Base-by-base conservation (phyloP, 2,329 filamentous ascomycete genomes). In the Alternaria hordeiaustralica region DNA sequence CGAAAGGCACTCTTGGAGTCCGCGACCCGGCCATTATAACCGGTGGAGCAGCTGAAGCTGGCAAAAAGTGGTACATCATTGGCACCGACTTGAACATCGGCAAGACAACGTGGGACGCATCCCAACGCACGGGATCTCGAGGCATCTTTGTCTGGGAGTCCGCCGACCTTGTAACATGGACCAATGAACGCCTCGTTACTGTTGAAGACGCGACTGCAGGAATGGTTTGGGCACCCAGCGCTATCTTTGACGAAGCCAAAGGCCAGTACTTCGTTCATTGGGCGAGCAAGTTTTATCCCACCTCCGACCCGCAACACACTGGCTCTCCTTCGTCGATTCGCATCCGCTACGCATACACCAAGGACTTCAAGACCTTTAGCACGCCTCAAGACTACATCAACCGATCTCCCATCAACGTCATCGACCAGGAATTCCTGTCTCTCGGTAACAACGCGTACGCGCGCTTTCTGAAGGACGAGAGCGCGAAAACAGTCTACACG, bases 201-300 rank as follows among this genome's bases (percentile, higher is more conserved):
- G 85, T 88, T 11, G 86, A 87, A 67, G 82, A 86, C 60, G 73
- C 74, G n/a, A 84, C 81, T 4, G 86, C 85, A 0, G 86, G 86
- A 4, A 88, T 87, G 86, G 85, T 87, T 0, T 88, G 86, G 86
- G 86, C 86, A 0, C 87, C 86, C 0, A 84, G 85, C 55, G 86
- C 86, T 0, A 83, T 87, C 55, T 88, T 83, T 82, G 85, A 88
- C 65, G 76, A 80, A 0, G 73, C 76, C 1, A 82, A 83, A 69
- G 69, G 73, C 15, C 79, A 82, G 46, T 86, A 83, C 71, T 80
- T 83, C 18, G 80, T 86, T 49, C 83, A 84, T 72, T 86, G 84
- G 85, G 78, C 85, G 0, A 80, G 80, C 7, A 79, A 82, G 13
- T 76, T 79, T 58, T 88, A 87, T 62, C 68, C 81, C 2, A 66